A percentile compares a stretch with the other conserved stretches of the same genome.
Evolutionary conservation across 306 rosid genomes (phyloP).

Genomic region (Sicyos edulis): DNA sequence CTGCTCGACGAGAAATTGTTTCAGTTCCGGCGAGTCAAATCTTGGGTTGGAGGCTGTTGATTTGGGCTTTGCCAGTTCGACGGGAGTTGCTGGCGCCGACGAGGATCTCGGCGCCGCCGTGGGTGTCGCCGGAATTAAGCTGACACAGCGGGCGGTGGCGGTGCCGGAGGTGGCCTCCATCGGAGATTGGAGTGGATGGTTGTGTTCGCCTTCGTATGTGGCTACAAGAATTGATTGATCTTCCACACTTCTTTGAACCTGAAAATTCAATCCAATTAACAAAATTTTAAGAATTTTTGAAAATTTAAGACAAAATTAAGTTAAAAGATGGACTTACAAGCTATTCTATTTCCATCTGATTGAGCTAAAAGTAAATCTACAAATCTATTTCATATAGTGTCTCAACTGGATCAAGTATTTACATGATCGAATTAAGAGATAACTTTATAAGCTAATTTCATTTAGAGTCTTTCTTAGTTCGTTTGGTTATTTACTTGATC

Average conservation of each 20-base stretch:
- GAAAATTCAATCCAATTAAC: constrained; percentile 11
- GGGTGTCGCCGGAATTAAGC: constrained; percentile 36
- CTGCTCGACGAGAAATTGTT: constrained; percentile 68
- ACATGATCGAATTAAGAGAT: no score
- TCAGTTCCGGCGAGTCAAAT: constrained; percentile 47
- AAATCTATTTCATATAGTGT: no score
- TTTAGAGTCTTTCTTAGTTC: no score
- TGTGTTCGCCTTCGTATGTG: constrained; percentile 97
- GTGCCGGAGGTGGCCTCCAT: constrained; percentile 51
- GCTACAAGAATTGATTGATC: constrained; percentile 86
- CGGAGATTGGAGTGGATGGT: constrained; percentile 60
- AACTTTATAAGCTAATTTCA: no score
- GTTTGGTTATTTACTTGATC: no score
- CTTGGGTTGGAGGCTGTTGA: constrained; percentile 29
- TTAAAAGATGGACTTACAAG: no score
- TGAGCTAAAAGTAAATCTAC: no score
- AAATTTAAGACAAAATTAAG: background rate
- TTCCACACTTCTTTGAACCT: constrained; percentile 95
- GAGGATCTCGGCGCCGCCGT: constrained; percentile 34
- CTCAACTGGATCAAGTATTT: no score
- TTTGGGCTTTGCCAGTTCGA: constrained; percentile 56
- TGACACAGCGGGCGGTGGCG: constrained; percentile 34
- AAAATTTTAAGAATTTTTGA: background rate
- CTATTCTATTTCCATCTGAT: no score
- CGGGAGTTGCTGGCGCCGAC: constrained; percentile 41